phyloP scores from a whole-genome alignment of 2,329 filamentous ascomycete species.

The Epichloe glyceriae region DNA sequence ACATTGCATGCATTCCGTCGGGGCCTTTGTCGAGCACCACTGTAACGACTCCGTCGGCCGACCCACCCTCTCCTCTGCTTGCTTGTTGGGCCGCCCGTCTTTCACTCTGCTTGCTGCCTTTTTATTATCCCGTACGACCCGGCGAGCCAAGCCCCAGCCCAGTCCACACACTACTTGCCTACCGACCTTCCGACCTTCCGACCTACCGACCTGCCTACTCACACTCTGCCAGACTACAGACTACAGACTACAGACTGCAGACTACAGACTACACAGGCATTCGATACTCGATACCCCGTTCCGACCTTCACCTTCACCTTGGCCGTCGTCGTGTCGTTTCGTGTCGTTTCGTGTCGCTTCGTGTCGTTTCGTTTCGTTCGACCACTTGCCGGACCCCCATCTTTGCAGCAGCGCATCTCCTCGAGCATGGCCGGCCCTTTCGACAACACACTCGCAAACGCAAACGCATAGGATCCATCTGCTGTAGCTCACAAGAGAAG shows the following conservation, averaged over 20 bases:
- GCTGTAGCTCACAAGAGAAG: not conserved
- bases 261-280: not conserved
- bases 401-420: not conserved
- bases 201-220: too few relatives aligned
- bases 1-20: too few relatives aligned
- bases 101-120: not conserved
- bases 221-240: too few relatives aligned
- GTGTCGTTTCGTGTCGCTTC: too few relatives aligned
- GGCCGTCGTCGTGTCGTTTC: not conserved
- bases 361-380: not conserved
- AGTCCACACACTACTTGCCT: not conserved
- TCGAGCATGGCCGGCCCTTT: not conserved
- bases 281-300: not conserved
- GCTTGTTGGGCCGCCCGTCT: not conserved
- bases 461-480: not conserved
- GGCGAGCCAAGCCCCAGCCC: not conserved
- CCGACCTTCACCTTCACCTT: not conserved
- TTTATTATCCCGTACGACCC: not conserved
- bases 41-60: conserved; percentile 1
- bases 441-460: not conserved
- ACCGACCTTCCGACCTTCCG: not conserved
- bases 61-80: not conserved
- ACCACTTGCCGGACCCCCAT: not conserved
- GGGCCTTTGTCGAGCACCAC: too few relatives aligned
- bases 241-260: not conserved